Base-by-base conservation (phyloP, 2,329 filamentous ascomycete species). In the Fusarium secorum region DNA sequence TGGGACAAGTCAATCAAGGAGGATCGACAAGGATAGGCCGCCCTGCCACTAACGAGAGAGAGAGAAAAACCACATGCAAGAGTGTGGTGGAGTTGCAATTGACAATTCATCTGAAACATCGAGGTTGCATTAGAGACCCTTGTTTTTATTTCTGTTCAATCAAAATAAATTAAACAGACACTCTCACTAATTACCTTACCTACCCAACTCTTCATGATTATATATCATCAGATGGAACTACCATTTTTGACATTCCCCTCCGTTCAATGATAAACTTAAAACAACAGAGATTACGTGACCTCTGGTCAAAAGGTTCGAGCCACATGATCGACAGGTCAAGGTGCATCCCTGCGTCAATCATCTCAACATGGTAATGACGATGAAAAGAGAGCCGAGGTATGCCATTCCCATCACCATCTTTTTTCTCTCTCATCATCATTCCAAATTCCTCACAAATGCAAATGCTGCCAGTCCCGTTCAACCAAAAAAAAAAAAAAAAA, bases 91-190 rank as follows among this genome's bases (percentile, higher is more conserved):
- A 62, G 60, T 42, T 33, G n/a, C 36, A 48, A 32, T 60, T 41
- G 53, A 28, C 30, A 62, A 56, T 67, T 62, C 64, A 67, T 67
- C 64, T 68, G 64, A 63, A 67, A 68, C 64, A 51, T 46, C 5
- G 38, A 52, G 30, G 60, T 66, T 45, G 41, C 53, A 65, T 58
- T 22, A 32, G 9, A 61, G 64, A 56, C 64, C 64, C 64, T 63
- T 39, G 64, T 15, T 67, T 22, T 18, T 41, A 14, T 39, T 28
- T 41, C 36, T 17, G 18, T 55, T 35, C 36, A 54, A 35, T 59
- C 22, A 54, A 30, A 41, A 36, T n/a, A 56, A 26, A 55, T 56
- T 60, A 55, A 24, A 5, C 22, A 59, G 36, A 55, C 48, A 42
- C 28, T 7, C 28, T 52, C n/a, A n/a, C 15, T 26, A 41, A 59